Conservation (phyloP, 2,329 filamentous ascomycete genomes). For the Phyllosticta ampelicida region DNA sequence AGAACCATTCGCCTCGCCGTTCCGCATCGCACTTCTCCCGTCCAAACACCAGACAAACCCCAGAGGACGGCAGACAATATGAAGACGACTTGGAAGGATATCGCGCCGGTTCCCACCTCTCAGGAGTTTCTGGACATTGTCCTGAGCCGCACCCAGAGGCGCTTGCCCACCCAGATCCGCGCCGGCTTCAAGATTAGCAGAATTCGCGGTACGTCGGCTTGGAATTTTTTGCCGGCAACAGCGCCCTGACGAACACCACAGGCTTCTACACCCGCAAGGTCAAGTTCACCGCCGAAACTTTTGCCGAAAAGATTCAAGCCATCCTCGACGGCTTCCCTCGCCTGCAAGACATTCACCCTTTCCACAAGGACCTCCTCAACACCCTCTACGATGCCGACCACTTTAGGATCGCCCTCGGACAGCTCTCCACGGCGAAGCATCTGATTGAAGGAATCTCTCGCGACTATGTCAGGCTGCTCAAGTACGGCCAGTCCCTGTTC, state of each 20-base stretch:
- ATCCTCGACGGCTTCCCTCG: constrained; percentile 92
- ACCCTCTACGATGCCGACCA: constrained; percentile 92
- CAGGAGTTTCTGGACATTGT: constrained; percentile 98
- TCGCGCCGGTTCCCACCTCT: constrained; percentile 78
- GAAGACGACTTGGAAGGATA: constrained; percentile 42
- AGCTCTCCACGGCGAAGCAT: constrained; percentile 91
- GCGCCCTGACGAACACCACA: constrained; percentile 18
- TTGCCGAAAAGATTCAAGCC: constrained; percentile 80
- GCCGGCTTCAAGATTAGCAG: constrained; percentile 92
- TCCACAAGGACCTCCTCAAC: constrained; percentile 87
- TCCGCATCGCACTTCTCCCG: not conserved
- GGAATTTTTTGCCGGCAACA: constrained; percentile 27
- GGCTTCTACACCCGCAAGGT: constrained; percentile 96
- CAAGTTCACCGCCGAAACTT: constrained; percentile 96
- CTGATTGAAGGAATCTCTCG: constrained; percentile 91
- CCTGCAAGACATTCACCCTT: constrained; percentile 88
- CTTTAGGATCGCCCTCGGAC: constrained; percentile 91
- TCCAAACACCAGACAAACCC: not conserved
- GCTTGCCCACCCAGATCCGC: constrained; percentile 89
- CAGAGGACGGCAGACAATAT: constrained; percentile 12
- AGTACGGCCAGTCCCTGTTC: constrained; percentile 94
- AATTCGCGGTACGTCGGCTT: constrained; percentile 46
- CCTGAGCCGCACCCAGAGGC: constrained; percentile 71
- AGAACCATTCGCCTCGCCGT: not conserved
- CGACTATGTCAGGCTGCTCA: constrained; percentile 91